These are phyloP conservation scores for Sapria himalayana DNA, from an alignment of 345 rosid genomes.

Conservation along the genomic window DNA sequence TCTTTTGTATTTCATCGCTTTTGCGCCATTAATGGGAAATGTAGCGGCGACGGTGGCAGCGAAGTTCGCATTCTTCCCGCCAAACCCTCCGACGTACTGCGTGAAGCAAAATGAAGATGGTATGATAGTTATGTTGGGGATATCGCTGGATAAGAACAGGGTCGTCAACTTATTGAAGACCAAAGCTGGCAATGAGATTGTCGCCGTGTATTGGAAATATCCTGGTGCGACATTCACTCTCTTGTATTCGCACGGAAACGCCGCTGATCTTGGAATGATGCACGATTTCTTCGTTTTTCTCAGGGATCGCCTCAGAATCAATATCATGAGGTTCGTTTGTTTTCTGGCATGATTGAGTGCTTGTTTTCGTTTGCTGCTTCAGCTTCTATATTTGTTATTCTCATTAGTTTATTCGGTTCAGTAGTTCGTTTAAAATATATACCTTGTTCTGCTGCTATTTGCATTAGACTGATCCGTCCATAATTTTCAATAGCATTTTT, in stretches of 20 bases:
- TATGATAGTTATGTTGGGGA: slow-evolving; percentile 37
- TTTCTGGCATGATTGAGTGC: too few species aligned
- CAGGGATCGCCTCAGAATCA: slow-evolving; percentile 81
- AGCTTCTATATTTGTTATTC: too few species aligned
- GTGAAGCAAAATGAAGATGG: slow-evolving; percentile 42
- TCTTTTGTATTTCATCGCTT: too few species aligned
- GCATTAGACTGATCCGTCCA: too few species aligned
- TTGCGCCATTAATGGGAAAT: slow-evolving; percentile 79
- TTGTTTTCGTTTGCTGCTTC: too few species aligned
- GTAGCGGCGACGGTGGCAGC: slow-evolving; percentile 90
- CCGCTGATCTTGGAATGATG: slow-evolving; percentile 97
- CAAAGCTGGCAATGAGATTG: slow-evolving; percentile 57
- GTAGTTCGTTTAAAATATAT: too few species aligned
- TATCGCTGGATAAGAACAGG: slow-evolving; percentile 56
- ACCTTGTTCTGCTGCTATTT: too few species aligned
- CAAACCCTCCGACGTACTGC: slow-evolving; percentile 82
- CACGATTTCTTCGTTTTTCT: slow-evolving; percentile 88
- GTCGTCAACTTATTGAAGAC: slow-evolving; percentile 65
- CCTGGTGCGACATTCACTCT: slow-evolving; percentile 79
- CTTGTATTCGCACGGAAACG: slow-evolving; percentile 90
- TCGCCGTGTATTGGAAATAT: slow-evolving; percentile 88
- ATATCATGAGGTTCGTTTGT: slow-evolving; percentile 57
- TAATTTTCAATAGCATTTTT: too few species aligned
- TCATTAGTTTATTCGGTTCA: too few species aligned
- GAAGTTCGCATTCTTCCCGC: slow-evolving; percentile 93